Conservation (phyloP, 192 early-diverging fungal species). For the Coemansia sp. region DNA sequence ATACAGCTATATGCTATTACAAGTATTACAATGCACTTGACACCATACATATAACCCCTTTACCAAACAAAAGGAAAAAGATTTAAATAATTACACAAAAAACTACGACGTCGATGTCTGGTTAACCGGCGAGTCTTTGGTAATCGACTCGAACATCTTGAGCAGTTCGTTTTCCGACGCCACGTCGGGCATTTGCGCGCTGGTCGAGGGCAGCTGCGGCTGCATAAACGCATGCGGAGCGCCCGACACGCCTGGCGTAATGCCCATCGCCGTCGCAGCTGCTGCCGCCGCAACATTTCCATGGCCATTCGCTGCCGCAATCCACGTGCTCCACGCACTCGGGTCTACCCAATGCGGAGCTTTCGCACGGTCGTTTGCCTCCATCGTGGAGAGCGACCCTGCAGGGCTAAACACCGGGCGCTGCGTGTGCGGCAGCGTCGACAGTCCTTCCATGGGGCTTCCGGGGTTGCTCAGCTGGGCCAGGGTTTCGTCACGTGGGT, state of each 20-base stretch:
- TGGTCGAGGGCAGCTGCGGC: conserved; percentile 4
- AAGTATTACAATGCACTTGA: too few species aligned
- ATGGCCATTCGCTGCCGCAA: conserved; percentile 50
- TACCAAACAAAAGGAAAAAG: not conserved
- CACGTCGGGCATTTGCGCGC: not conserved
- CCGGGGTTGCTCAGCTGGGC: conserved; percentile 31
- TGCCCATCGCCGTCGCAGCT: conserved; percentile 49
- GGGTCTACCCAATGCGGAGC: conserved; percentile 52
- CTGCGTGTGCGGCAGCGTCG: conserved; percentile 21
- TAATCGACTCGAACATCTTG: conserved; percentile 44
- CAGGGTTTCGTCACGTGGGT: conserved; percentile 18
- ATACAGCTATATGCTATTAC: too few species aligned
- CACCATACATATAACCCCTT: too few species aligned
- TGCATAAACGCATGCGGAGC: conserved; percentile 29
- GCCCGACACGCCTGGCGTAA: conserved; percentile 46
- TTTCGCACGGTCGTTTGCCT: conserved; percentile 19
- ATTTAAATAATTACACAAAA: not conserved
- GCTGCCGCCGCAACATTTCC: conserved; percentile 30
- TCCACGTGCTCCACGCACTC: conserved; percentile 43
- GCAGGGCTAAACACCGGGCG: conserved; percentile 3
- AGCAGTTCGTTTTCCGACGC: conserved; percentile 37
- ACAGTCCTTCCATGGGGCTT: conserved; percentile 33
- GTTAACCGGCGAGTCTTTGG: conserved; percentile 15
- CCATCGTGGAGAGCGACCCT: not conserved
- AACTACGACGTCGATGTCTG: not conserved